phyloP scores from a whole-genome alignment of 2,329 filamentous ascomycete species.

The Diplodia seriata region DNA sequence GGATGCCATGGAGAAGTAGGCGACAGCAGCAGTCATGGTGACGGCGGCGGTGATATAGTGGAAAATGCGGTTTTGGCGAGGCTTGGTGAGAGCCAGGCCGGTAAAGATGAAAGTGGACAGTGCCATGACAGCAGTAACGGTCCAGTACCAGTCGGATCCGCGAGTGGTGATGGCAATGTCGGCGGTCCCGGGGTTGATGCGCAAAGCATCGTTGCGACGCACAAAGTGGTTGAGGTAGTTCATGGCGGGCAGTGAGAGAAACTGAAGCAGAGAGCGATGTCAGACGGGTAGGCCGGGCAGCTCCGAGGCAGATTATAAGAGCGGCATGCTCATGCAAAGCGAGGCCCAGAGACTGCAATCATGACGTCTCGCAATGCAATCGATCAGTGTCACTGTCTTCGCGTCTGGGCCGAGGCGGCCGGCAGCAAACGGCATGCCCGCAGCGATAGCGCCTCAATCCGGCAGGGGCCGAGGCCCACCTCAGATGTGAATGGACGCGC shows the following conservation, averaged over 20 bases:
- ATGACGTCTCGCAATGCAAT: slow-evolving; percentile 10
- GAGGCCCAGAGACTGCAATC: background rate
- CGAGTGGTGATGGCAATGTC: slow-evolving; percentile 65
- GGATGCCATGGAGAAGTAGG: slow-evolving; percentile 72
- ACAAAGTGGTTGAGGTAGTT: slow-evolving; percentile 7
- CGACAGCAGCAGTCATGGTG: slow-evolving; percentile 65
- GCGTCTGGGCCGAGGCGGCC: background rate
- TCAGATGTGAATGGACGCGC: background rate
- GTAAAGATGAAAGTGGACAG: slow-evolving; percentile 61
- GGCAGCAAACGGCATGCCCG: too few species aligned
- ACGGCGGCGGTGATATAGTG: slow-evolving; percentile 69
- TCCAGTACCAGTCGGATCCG: slow-evolving; percentile 69
- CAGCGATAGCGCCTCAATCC: background rate
- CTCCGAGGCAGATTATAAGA: slow-evolving; percentile 17
- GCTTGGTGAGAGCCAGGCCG: slow-evolving; percentile 60
- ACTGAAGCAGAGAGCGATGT: background rate
- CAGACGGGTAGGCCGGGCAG: background rate
- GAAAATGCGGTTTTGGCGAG: slow-evolving; percentile 64
- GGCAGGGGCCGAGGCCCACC: background rate
- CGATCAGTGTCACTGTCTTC: background rate
- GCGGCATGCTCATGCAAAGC: background rate
- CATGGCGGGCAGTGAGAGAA: background rate
- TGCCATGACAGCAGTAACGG: slow-evolving; percentile 67
- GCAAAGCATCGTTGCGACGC: slow-evolving; percentile 55
- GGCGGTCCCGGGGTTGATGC: slow-evolving; percentile 51